Evolutionary conservation across 768 basidiomycete species (phyloP).

Genomic region (Mycena crocata): DNA sequence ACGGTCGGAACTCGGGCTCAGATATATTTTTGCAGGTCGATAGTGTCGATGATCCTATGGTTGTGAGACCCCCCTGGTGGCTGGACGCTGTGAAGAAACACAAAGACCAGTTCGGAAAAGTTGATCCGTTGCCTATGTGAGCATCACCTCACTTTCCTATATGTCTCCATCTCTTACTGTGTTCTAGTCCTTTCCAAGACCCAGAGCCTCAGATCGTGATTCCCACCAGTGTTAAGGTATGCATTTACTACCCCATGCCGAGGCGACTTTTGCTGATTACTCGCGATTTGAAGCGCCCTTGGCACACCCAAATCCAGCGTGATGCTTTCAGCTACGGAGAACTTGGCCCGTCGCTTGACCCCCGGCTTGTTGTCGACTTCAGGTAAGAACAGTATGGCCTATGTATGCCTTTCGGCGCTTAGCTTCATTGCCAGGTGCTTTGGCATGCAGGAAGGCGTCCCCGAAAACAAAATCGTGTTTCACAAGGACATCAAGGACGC

Average conservation of each 20-base stretch:
- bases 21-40: constrained; percentile 10
- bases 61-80: constrained; percentile 26
- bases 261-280: neutral
- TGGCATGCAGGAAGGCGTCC: constrained; percentile 31
- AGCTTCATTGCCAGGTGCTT: constrained; percentile 35
- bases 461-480: constrained; percentile 28
- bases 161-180: neutral
- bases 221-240: constrained; percentile 25
- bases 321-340: constrained; percentile 52
- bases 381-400: neutral
- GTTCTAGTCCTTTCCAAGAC: constrained; percentile 38
- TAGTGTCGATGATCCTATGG: neutral
- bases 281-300: constrained; percentile 33
- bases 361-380: constrained; percentile 47
- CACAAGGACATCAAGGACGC: constrained; percentile 33
- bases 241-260: neutral
- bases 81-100: constrained; percentile 33
- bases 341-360: constrained; percentile 41
- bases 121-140: constrained; percentile 38
- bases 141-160: neutral
- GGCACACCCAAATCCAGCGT: constrained; percentile 50
- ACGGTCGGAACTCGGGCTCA: constrained; percentile 2
- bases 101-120: constrained; percentile 18
- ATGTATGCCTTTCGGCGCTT: neutral
- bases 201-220: constrained; percentile 48